A percentile compares a stretch with the other conserved stretches of the same genome.
Evolutionary conservation across 2,329 filamentous ascomycete genomes (phyloP).

Genomic region (Chrysoporthe puriensis): DNA sequence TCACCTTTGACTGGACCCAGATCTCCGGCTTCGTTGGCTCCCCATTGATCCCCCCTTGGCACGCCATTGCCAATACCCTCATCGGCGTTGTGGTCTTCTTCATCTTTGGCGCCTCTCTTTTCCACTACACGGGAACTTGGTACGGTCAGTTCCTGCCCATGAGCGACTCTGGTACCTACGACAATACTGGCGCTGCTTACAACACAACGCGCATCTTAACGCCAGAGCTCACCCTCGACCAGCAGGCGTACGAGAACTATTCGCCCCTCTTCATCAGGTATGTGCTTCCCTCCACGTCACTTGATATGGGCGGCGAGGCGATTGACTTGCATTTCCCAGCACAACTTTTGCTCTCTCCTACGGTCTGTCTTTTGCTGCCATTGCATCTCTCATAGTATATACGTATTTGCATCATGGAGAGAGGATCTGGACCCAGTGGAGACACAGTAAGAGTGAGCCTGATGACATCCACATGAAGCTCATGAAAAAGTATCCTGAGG

Average conservation of each 20-base stretch:
- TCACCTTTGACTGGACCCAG: conserved; percentile 79
- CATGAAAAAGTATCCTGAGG: conserved; percentile 66
- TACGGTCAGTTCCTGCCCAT: conserved; percentile 69
- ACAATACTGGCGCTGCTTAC: conserved; percentile 68
- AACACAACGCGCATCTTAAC: conserved; percentile 68
- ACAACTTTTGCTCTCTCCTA: conserved; percentile 74
- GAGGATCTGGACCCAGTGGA: conserved; percentile 67
- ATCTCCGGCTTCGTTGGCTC: conserved; percentile 70
- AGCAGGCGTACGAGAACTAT: conserved; percentile 66
- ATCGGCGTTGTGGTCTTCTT: conserved; percentile 70
- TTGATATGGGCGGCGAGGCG: neutral
- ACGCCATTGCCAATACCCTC: conserved; percentile 73
- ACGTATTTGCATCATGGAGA: conserved; percentile 68
- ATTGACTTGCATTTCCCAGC: conserved; percentile 41
- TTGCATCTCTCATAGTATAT: conserved; percentile 70
- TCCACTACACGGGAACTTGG: conserved; percentile 71
- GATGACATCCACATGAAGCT: conserved; percentile 68
- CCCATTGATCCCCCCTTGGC: conserved; percentile 72
- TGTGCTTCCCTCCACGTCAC: conserved; percentile 42
- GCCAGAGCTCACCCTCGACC: conserved; percentile 63
- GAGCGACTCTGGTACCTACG: conserved; percentile 70
- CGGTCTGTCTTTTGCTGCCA: conserved; percentile 73
- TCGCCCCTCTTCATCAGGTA: conserved; percentile 64
- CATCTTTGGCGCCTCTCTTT: conserved; percentile 58
- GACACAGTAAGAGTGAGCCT: conserved; percentile 60